phyloP scores from a whole-genome alignment of 192 early-diverging fungal species.

The Backusella luteola region DNA sequence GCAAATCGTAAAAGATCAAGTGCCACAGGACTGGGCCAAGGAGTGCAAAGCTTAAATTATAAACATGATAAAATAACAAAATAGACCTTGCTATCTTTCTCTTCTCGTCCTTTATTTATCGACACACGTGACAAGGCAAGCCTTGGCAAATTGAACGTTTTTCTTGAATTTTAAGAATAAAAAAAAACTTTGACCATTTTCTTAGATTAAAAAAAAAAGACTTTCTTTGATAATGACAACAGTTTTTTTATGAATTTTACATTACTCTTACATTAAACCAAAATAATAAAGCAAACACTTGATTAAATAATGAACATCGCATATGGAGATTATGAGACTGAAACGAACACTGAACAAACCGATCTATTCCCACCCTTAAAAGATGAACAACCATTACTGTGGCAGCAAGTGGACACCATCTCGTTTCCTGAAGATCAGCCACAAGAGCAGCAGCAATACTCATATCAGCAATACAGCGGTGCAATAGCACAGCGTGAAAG shows the following conservation, averaged over 20 bases:
- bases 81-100: too few species aligned
- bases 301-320: constrained; percentile 3
- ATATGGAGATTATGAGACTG: not conserved
- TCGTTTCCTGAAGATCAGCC: not conserved
- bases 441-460: not conserved
- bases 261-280: not conserved
- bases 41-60: constrained; percentile 27
- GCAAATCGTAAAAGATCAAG: constrained; percentile 23
- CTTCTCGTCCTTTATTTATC: not conserved
- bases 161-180: too few species aligned
- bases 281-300: not conserved
- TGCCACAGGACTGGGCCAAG: constrained; percentile 37
- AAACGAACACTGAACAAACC: not conserved
- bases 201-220: not conserved
- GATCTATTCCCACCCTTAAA: not conserved
- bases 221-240: not conserved
- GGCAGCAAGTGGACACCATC: not conserved
- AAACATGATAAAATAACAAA: not conserved
- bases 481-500: not conserved
- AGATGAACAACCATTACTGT: not conserved
- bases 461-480: not conserved
- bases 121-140: not conserved
- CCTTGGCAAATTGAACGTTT: not conserved
- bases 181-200: not conserved
- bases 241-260: not conserved